Evolutionary conservation across 257 asterid species (phyloP), one percentile per base, ranked within the genome.

Genomic region (Nyctanthes arbortristis): DNA sequence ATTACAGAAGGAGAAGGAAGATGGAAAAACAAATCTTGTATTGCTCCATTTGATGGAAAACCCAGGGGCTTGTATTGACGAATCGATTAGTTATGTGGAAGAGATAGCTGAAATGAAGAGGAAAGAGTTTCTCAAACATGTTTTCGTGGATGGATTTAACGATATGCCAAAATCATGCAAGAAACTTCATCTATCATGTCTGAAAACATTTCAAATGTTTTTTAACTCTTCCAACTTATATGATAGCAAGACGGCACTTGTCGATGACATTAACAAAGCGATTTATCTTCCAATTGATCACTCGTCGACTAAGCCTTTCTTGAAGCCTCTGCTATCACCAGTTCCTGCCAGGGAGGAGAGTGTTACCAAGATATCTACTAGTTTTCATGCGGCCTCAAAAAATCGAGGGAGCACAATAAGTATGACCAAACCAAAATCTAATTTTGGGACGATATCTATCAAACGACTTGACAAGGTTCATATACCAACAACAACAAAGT

Each of bases 21-120:
- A 76, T 14, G 96, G 96, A 65, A 86, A 86, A 70, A 61, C 75
- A 80, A 88, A 86, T 45, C 40, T 78, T 22, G 88, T 86, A 43
- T 9, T 68, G 75, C 85, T 88, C 59, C 90, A 86, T 69, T 40
- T 25, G 29, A 75, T 65, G 0, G 71, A 79, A 57, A 76, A 84
- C 30, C 92, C 87, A 0, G 12, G 16, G 52, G 52, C 29, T 7
- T 5, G 43, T 4, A 47, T 84, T 0, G 70, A 81, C 7, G 93
- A 83, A 3, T 83, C 89, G 1, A 43, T 82, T 18, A 80, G 67
- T 30, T 65, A 68, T 13, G 84, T 82, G 33, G 47, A 67, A 29
- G 63, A 60, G 3, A 73, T 79, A 0, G 35, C 81, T 35, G 82
- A 73, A 1, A 43, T 22, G 65, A 81, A 77, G 35, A 72, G 65